A percentile compares a stretch with the other conserved stretches of the same genome.
These are phyloP conservation scores for Calcarisporium arbuscula DNA, from an alignment of 2,329 filamentous ascomycete species.

Conservation along the genomic window DNA sequence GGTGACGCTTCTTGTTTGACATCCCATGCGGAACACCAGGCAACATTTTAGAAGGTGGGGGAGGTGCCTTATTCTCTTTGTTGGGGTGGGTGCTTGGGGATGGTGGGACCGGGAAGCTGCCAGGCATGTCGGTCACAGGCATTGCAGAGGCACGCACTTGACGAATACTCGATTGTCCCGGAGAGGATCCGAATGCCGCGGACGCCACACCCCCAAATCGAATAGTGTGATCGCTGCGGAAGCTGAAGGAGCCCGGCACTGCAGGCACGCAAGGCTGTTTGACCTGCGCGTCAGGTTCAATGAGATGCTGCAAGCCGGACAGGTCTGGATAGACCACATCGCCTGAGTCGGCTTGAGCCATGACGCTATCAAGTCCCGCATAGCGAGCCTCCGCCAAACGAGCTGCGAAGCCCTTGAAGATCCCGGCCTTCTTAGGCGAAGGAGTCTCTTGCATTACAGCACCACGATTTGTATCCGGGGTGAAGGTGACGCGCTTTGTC, in stretches of 20 bases:
- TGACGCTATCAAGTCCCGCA: constrained; percentile 21
- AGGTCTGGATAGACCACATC: constrained; percentile 49
- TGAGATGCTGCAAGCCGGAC: constrained; percentile 31
- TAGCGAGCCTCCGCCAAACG: constrained; percentile 19
- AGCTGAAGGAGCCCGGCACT: constrained; percentile 54
- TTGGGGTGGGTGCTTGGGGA: constrained; percentile 32
- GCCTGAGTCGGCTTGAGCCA: constrained; percentile 18
- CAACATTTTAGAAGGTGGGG: constrained; percentile 25
- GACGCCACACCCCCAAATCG: constrained; percentile 43
- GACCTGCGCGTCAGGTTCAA: constrained; percentile 17
- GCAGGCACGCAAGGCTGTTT: constrained; percentile 28
- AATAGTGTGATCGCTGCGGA: constrained; percentile 61
- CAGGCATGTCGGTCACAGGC: constrained; percentile 43
- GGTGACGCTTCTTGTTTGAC: constrained; percentile 58
- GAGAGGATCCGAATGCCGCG: constrained; percentile 48
- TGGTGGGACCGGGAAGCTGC: constrained; percentile 41
- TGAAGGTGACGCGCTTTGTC: constrained; percentile 74
- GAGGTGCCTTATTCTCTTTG: constrained; percentile 49
- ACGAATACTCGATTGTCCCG: constrained; percentile 55
- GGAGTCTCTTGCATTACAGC: constrained; percentile 43
- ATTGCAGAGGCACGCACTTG: constrained; percentile 49
- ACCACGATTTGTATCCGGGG: constrained; percentile 56
- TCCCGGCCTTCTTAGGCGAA: constrained; percentile 46
- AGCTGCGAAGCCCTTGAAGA: constrained; percentile 35
- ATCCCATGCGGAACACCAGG: constrained; percentile 55